A percentile compares a stretch with the other conserved stretches of the same genome.
phyloP scores from a whole-genome alignment of 345 rosid genomes.

The Eucalyptus regnans region DNA sequence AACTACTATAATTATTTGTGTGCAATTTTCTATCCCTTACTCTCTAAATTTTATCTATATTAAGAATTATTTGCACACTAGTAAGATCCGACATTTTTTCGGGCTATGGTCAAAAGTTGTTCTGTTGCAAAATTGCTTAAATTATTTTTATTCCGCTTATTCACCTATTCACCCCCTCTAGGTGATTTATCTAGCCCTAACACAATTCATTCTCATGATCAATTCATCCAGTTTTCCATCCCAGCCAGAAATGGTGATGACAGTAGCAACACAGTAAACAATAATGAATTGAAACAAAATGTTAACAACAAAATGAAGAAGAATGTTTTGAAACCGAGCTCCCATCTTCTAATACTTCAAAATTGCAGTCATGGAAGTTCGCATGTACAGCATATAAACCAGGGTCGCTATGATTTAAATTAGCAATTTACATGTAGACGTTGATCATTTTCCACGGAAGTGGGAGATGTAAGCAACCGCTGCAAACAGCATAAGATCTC shows the following conservation, averaged over 20 bases:
- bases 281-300: background rate
- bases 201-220: background rate
- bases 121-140: no score
- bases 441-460: background rate
- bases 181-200: no score
- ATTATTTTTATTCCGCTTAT: no score
- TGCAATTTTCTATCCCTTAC: no score
- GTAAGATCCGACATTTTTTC: no score
- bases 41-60: no score
- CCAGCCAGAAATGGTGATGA: background rate
- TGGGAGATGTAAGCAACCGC: background rate
- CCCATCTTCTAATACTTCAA: background rate
- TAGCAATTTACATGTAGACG: background rate
- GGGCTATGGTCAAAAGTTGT: no score
- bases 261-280: background rate
- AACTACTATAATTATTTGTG: no score
- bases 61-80: fast-evolving
- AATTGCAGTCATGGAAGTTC: background rate
- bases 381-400: background rate
- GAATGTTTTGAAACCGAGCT: background rate
- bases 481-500: background rate
- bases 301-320: background rate
- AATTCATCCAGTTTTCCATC: background rate
- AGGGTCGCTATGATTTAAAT: background rate
- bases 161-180: no score